A percentile compares a stretch with the other conserved stretches of the same genome.
Conservation (phyloP, 2,329 filamentous ascomycete genomes). For the Colletotrichum tofieldiae region DNA sequence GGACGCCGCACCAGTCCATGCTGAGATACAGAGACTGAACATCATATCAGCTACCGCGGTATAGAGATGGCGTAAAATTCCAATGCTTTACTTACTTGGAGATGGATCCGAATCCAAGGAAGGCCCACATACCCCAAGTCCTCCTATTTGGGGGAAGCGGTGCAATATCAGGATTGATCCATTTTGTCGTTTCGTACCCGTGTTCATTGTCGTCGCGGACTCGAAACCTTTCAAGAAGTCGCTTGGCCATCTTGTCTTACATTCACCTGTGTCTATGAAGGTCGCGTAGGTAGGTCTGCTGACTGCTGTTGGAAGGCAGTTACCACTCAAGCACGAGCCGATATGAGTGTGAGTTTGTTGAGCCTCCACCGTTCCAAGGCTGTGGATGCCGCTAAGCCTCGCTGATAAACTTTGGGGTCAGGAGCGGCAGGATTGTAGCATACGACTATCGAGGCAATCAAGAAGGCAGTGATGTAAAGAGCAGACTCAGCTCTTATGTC, state of each 20-base stretch:
- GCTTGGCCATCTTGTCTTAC: conserved; percentile 23
- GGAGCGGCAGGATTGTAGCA: not conserved
- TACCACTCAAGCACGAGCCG: not conserved
- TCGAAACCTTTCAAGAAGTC: conserved; percentile 30
- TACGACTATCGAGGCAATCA: not conserved
- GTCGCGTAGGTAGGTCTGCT: not conserved
- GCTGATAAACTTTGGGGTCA: not conserved
- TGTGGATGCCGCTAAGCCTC: not conserved
- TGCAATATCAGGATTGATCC: conserved; percentile 63
- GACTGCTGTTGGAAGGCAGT: not conserved
- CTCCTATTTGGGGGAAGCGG: conserved; percentile 60
- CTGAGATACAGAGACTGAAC: conserved; percentile 42
- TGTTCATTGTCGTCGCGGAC: conserved; percentile 41
- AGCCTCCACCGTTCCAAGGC: too few relatives aligned
- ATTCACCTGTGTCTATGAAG: too few relatives aligned
- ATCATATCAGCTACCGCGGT: not conserved
- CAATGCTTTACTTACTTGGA: conserved; percentile 36
- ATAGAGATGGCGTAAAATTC: not conserved
- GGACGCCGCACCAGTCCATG: conserved; percentile 43
- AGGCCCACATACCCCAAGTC: conserved; percentile 57
- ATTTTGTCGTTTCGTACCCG: conserved; percentile 59
- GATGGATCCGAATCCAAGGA: conserved; percentile 44
- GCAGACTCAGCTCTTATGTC: conserved; percentile 26
- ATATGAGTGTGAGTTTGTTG: not conserved
- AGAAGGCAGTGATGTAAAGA: not conserved